Evolutionary conservation across 495 filamentous ascomycete genomes (phyloP).

Genomic region (Cairneyella variabilis): DNA sequence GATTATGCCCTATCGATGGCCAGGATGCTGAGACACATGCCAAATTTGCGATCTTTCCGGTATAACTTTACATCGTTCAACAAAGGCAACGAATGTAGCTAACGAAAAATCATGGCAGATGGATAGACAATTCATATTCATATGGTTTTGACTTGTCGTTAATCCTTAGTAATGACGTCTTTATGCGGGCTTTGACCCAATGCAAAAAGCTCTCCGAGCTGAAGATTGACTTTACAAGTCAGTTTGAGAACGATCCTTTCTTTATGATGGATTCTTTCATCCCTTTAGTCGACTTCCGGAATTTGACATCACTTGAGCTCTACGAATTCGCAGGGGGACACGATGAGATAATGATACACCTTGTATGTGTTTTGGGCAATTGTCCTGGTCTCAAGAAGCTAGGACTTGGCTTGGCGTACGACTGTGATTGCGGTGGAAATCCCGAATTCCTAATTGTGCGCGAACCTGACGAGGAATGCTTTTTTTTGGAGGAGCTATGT

Average conservation of each 20-base stretch:
- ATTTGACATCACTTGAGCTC: constrained; percentile 10
- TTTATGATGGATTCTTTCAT: background rate
- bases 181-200: background rate
- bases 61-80: background rate
- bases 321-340: background rate
- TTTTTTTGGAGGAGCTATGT: constrained; percentile 7
- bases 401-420: background rate
- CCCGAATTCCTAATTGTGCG: constrained; percentile 3
- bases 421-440: background rate
- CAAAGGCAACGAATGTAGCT: no score
- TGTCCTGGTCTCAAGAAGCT: constrained; percentile 3
- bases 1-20: background rate
- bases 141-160: background rate
- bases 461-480: background rate
- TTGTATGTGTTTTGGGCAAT: background rate
- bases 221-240: background rate
- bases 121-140: background rate
- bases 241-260: background rate
- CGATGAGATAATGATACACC: background rate
- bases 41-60: constrained; percentile 10
- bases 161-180: background rate
- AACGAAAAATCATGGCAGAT: background rate
- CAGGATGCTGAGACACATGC: background rate
- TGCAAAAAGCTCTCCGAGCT: background rate
- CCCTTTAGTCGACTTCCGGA: constrained; percentile 4